A percentile compares a stretch with the other conserved stretches of the same genome.
These are phyloP conservation scores for Gleditsia sinensis DNA, from an alignment of 306 rosid species.

Conservation along the genomic window DNA sequence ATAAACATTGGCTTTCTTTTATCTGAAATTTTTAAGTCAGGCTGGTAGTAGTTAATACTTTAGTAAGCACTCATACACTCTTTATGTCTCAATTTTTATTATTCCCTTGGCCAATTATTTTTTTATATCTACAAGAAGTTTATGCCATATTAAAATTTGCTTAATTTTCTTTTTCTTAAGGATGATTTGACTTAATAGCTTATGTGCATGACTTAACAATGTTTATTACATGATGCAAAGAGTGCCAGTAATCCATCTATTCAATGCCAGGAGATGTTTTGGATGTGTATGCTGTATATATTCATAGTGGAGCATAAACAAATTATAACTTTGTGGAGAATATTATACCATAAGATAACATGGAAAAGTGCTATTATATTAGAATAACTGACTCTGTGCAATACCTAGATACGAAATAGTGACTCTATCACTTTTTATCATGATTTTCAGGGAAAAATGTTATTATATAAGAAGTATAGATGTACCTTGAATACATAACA, in stretches of 20 bases:
- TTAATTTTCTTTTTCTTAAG: conserved; percentile 41
- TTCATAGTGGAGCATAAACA: conserved; percentile 53
- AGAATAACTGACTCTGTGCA: conserved; percentile 25
- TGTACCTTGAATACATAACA: no score
- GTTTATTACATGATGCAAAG: conserved; percentile 66
- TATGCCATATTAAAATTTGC: conserved; percentile 34
- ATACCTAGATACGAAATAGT: conserved; percentile 23
- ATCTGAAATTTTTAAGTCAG: conserved; percentile 1
- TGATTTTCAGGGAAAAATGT: conserved; percentile 70
- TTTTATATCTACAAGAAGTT: conserved; percentile 22
- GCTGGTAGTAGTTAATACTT: neutral
- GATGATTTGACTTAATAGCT: conserved; percentile 51
- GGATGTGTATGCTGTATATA: no score
- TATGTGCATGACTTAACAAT: conserved; percentile 56
- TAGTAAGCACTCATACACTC: neutral
- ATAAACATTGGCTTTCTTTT: neutral
- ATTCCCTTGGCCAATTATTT: neutral
- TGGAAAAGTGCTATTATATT: conserved; percentile 69
- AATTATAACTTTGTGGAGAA: conserved; percentile 67
- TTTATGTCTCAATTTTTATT: conserved; percentile 23
- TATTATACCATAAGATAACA: conserved; percentile 72
- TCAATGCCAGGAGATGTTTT: conserved; percentile 89
- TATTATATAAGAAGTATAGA: no score
- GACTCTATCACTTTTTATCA: conserved; percentile 32
- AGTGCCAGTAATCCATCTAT: conserved; percentile 74